Evolutionary conservation across 345 rosid species (phyloP).

Genomic region (Melaleuca alternifolia): DNA sequence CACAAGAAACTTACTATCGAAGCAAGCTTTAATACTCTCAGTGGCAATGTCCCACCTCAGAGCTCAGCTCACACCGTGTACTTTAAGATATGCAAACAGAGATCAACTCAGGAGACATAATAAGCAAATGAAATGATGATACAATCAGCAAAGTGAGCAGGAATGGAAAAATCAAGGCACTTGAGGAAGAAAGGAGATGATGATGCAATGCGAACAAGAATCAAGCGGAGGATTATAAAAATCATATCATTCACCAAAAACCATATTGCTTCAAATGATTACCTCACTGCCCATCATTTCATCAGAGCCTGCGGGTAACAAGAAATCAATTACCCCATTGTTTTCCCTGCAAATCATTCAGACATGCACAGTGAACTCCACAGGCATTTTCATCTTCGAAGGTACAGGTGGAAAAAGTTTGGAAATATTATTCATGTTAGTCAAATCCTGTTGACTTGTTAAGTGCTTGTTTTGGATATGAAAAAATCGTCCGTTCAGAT

Average conservation of each 20-base stretch:
- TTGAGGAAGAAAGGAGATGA: background rate
- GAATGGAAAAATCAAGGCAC: background rate
- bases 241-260: background rate
- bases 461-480: too few species aligned
- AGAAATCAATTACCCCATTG: background rate
- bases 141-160: constrained; percentile 4
- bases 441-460: background rate
- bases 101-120: background rate
- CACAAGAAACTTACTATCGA: background rate
- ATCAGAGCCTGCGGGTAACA: constrained; percentile 11
- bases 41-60: background rate
- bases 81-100: background rate
- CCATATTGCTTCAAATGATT: constrained; percentile 5
- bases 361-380: background rate
- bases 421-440: background rate
- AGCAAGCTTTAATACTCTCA: background rate
- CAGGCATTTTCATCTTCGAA: background rate
- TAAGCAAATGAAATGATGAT: constrained; percentile 3
- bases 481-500: background rate
- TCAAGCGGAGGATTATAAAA: background rate
- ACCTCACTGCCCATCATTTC: constrained; percentile 7
- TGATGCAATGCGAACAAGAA: background rate
- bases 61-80: background rate
- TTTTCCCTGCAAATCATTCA: background rate
- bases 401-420: background rate